Evolutionary conservation across 352 stramenopile species (phyloP).

Genomic region (Phytopythium ostracodes): DNA sequence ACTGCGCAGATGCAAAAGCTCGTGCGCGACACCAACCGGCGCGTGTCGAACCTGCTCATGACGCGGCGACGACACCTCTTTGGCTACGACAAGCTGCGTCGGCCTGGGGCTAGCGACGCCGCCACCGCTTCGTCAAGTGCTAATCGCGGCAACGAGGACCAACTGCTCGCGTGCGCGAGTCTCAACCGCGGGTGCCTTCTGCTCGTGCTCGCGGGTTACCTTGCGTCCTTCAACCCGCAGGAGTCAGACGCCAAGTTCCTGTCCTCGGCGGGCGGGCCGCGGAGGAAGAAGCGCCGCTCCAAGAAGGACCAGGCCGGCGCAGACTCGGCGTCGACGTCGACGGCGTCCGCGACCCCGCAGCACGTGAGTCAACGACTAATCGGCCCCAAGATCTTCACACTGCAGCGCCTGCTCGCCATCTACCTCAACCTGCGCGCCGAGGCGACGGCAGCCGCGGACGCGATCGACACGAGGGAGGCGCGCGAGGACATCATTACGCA

Average conservation of each 20-base stretch:
- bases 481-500: conserved; percentile 77
- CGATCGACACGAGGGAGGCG: conserved; percentile 7
- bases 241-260: conserved; percentile 71
- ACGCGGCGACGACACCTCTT: conserved; percentile 57
- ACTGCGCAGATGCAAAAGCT: conserved; percentile 27
- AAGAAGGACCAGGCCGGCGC: conserved; percentile 21
- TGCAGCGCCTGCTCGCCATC: conserved; percentile 73
- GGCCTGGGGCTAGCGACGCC: background rate
- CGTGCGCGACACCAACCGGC: conserved; percentile 27
- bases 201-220: conserved; percentile 63
- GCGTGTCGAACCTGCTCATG: conserved; percentile 39
- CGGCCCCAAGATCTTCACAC: conserved; percentile 66
- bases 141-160: conserved; percentile 18
- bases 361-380: conserved; percentile 61
- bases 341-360: conserved; percentile 25
- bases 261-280: conserved; percentile 45
- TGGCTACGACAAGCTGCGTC: conserved; percentile 48
- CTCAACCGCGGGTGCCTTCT: conserved; percentile 65
- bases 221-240: conserved; percentile 81
- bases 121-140: conserved; percentile 17
- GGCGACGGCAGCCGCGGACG: conserved; percentile 23
- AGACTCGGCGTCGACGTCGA: conserved; percentile 17
- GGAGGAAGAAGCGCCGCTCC: conserved; percentile 43
- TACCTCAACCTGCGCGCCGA: conserved; percentile 68
- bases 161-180: conserved; percentile 55